Conservation (phyloP, 2,329 filamentous ascomycete genomes). For the Alternaria postmessia region DNA sequence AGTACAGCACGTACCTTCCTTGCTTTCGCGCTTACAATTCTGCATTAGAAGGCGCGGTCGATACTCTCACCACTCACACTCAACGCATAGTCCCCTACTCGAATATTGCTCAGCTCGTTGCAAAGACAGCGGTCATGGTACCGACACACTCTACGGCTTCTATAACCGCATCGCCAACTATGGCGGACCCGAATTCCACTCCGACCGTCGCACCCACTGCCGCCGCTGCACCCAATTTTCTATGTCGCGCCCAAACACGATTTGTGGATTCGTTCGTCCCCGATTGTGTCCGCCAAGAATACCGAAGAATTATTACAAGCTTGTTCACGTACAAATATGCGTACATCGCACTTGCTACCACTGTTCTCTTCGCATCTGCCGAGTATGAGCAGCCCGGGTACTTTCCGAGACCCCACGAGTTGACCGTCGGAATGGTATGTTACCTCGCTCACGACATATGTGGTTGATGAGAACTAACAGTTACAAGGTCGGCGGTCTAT, state of each 20-base stretch:
- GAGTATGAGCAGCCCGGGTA: slow-evolving; percentile 14
- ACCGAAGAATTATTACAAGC: not conserved
- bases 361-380: not conserved
- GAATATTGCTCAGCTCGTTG: not conserved
- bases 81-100: not conserved
- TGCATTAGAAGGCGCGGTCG: not conserved
- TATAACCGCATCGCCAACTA: not conserved
- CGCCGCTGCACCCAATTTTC: not conserved
- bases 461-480: not conserved
- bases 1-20: not conserved
- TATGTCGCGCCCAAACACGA: not conserved
- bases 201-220: not conserved
- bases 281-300: slow-evolving; percentile 3
- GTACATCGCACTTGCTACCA: not conserved
- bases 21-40: not conserved
- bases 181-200: not conserved
- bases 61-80: not conserved
- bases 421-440: slow-evolving; percentile 1
- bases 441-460: not conserved
- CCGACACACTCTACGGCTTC: not conserved
- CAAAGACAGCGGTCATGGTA: not conserved
- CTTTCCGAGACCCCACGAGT: slow-evolving; percentile 5
- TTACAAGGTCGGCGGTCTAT: not conserved
- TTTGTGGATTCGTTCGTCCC: slow-evolving; percentile 5
- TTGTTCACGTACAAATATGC: not conserved